A percentile compares a stretch with the other conserved stretches of the same genome.
These are phyloP conservation scores for Pichia sp. DNA, from an alignment of 1,139 yeast species.

Conservation along the genomic window DNA sequence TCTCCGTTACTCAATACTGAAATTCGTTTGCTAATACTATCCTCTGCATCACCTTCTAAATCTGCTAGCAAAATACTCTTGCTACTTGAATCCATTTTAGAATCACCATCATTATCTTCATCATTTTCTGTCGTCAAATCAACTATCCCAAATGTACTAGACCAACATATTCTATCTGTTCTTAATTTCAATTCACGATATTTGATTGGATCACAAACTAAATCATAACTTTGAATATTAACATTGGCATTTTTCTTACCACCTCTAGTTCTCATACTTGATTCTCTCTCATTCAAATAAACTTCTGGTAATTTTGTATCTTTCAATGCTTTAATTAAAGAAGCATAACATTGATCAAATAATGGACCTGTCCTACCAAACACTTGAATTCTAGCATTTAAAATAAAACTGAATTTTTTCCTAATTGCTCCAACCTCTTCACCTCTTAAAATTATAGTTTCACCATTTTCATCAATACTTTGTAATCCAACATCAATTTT, in stretches of 20 bases:
- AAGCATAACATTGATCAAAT: constrained; percentile 69
- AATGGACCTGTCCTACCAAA: constrained; percentile 78
- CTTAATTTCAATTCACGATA: constrained; percentile 33
- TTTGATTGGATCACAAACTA: constrained; percentile 37
- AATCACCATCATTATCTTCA: constrained; percentile 18
- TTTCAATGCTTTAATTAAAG: constrained; percentile 57
- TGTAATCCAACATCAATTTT: constrained; percentile 47
- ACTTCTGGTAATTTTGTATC: constrained; percentile 60
- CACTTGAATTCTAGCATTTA: constrained; percentile 70
- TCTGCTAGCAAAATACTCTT: constrained; percentile 51
- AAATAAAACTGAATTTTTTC: constrained; percentile 51
- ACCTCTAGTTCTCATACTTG: constrained; percentile 36
- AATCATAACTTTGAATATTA: constrained; percentile 23
- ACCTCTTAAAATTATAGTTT: constrained; percentile 33
- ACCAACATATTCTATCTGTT: constrained; percentile 34
- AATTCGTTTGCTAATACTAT: constrained; percentile 40
- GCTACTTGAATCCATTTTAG: constrained; percentile 13
- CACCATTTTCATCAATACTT: constrained; percentile 28
- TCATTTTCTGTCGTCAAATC: constrained; percentile 24
- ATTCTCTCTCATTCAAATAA: constrained; percentile 50
- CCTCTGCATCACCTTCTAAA: constrained; percentile 77
- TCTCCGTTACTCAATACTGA: constrained; percentile 30
- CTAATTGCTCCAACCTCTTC: constrained; percentile 33
- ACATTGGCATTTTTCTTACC: constrained; percentile 18
- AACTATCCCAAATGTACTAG: constrained; percentile 55